Evolutionary conservation across 148 eudicot species (phyloP).

Genomic region (Limonium bicolor): DNA sequence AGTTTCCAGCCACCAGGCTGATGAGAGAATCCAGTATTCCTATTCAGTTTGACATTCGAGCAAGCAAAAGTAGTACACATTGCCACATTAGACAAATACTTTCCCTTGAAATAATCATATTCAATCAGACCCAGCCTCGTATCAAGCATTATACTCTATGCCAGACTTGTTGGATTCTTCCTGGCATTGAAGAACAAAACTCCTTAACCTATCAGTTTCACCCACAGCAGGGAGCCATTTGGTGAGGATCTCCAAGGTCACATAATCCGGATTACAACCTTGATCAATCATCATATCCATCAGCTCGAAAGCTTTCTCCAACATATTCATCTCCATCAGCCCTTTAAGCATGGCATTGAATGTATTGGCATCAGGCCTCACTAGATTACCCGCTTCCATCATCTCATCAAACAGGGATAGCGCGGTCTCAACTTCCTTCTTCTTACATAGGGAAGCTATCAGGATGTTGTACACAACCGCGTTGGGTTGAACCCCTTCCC

Average conservation of each 20-base stretch:
- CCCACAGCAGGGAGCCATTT: constrained; percentile 65
- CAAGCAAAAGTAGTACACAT: too few species aligned
- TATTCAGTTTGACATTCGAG: too few species aligned
- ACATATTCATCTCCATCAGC: constrained; percentile 31
- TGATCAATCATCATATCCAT: constrained; percentile 67
- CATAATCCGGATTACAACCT: constrained; percentile 56
- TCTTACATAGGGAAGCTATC: constrained; percentile 48
- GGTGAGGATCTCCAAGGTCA: constrained; percentile 64
- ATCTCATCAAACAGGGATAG: constrained; percentile 54
- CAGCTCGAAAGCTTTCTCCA: constrained; percentile 43
- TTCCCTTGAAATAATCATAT: too few species aligned
- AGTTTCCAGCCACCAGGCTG: too few species aligned
- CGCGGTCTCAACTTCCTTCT: constrained; percentile 27
- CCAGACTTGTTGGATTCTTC: too few species aligned
- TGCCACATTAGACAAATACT: too few species aligned
- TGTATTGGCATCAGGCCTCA: constrained; percentile 47
- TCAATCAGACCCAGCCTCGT: too few species aligned
- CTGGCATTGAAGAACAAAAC: too few species aligned
- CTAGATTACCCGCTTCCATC: constrained; percentile 41
- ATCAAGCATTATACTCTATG: too few species aligned
- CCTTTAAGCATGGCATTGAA: constrained; percentile 68
- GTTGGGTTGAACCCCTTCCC: constrained; percentile 35
- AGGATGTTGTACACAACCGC: constrained; percentile 61
- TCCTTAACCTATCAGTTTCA: constrained; percentile 39
- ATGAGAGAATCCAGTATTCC: too few species aligned